Evolutionary conservation across 306 rosid species (phyloP).

Genomic region (Prinsepia uniflora): DNA sequence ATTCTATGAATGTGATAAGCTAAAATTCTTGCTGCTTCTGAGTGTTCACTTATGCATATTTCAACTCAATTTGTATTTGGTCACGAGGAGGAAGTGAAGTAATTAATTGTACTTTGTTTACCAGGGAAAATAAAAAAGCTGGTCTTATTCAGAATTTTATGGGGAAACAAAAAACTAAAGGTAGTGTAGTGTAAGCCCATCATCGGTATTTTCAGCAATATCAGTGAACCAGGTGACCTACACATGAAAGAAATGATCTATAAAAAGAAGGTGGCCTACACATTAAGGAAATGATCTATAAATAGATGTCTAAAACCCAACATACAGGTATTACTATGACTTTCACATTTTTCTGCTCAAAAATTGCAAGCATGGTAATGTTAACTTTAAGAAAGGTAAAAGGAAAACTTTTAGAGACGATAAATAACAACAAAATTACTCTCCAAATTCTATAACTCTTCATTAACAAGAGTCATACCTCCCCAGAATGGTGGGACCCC

Average conservation of each 20-base stretch:
- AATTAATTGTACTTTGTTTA: background rate
- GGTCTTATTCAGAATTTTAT: background rate
- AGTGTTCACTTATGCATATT: background rate
- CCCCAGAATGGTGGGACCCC: conserved; percentile 99
- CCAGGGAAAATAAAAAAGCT: background rate
- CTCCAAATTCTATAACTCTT: background rate
- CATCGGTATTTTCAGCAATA: background rate
- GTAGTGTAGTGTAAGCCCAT: background rate
- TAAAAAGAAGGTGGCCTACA: background rate
- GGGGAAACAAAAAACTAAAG: background rate
- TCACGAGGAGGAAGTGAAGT: background rate
- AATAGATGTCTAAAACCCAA: background rate
- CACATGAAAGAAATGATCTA: background rate
- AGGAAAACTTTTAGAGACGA: too few relatives aligned
- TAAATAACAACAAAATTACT: background rate
- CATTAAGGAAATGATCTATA: background rate
- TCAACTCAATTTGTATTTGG: background rate
- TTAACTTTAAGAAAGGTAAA: background rate
- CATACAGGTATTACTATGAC: background rate
- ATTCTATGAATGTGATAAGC: conserved; percentile 1
- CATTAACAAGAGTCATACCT: conserved; percentile 39
- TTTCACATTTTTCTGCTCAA: background rate
- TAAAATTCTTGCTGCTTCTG: background rate
- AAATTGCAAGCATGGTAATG: conserved; percentile 5
- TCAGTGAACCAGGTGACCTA: background rate